Percentiles rank a stretch among this genome's conserved stretches.
Conservation (phyloP, 345 rosid species). For the Salix brachista region DNA sequence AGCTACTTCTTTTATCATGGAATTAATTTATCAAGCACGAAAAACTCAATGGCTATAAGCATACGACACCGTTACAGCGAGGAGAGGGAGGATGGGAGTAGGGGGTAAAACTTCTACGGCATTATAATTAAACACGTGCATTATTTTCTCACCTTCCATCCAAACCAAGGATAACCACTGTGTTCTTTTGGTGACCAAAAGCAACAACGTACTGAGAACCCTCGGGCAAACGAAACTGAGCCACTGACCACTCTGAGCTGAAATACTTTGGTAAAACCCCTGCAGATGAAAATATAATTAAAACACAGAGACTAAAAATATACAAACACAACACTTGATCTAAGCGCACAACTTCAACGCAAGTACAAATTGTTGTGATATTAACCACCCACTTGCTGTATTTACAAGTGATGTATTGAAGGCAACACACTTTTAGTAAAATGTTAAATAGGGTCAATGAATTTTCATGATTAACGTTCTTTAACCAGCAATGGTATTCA, state of each 20-base stretch:
- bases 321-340: no score
- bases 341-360: background rate
- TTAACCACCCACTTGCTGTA: background rate
- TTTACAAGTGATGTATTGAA: background rate
- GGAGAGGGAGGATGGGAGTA: background rate
- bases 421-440: background rate
- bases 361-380: background rate
- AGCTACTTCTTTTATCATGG: background rate
- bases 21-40: no score
- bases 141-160: conserved; percentile 72
- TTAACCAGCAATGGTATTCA: background rate
- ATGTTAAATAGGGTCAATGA: background rate
- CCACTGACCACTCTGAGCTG: conserved; percentile 98
- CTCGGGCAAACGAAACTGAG: conserved; percentile 80
- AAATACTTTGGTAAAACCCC: conserved; percentile 96
- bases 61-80: background rate
- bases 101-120: background rate
- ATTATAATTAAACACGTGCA: no score
- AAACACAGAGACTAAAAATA: background rate
- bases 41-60: background rate
- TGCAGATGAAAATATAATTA: conserved; percentile 19
- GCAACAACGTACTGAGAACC: conserved; percentile 84
- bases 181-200: conserved; percentile 88
- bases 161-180: conserved; percentile 81
- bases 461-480: background rate